phyloP scores from a whole-genome alignment of 225 moss, liverwort and hornwort genomes.

The Polytrichum formosum region DNA sequence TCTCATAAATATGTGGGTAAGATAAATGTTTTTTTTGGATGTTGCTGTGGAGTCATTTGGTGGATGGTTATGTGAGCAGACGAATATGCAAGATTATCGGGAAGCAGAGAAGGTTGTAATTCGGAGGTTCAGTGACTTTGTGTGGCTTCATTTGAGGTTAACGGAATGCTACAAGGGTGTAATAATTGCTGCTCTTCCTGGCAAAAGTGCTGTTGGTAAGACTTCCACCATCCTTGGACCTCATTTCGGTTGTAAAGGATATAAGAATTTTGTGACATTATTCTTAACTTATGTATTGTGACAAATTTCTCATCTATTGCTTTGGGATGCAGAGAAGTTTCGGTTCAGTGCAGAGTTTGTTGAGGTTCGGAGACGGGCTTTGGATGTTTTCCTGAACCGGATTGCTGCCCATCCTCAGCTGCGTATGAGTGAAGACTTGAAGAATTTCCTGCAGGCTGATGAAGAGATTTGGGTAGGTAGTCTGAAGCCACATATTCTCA shows the following conservation, averaged over 20 bases:
- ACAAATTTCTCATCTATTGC: no score
- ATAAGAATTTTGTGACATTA: no score
- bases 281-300: no score
- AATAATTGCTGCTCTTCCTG: conserved; percentile 86
- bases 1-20: neutral
- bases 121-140: conserved; percentile 95
- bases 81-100: conserved; percentile 92
- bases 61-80: conserved; percentile 39
- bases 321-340: conserved; percentile 78
- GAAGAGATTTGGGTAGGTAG: conserved; percentile 95
- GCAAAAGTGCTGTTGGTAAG: conserved; percentile 96
- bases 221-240: neutral
- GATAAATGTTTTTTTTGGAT: neutral
- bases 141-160: conserved; percentile 84
- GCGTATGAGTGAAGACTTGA: conserved; percentile 91
- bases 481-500: neutral
- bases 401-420: conserved; percentile 88
- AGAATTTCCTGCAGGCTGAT: conserved; percentile 98
- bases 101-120: conserved; percentile 95
- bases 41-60: neutral
- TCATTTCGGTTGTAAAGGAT: neutral
- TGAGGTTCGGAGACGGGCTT: conserved; percentile 86
- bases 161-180: conserved; percentile 83
- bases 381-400: conserved; percentile 87
- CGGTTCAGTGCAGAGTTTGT: conserved; percentile 99